Percentiles rank a stretch among this genome's conserved stretches.
phyloP scores from a whole-genome alignment of 169 alveolate species.

The Plasmodium vinckei region DNA sequence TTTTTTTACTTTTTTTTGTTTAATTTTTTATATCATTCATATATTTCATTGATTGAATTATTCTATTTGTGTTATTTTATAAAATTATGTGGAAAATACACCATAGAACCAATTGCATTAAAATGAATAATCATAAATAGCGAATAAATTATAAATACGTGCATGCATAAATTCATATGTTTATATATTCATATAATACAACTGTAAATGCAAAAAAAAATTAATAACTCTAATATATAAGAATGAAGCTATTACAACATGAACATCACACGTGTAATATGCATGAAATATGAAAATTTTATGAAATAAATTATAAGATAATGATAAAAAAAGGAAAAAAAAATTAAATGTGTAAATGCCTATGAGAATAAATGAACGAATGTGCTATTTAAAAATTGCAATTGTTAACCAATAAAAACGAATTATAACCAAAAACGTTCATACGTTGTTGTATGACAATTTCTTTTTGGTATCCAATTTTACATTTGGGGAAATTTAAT shows the following conservation, averaged over 20 bases:
- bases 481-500: background rate
- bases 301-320: background rate
- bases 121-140: background rate
- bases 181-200: slow-evolving; percentile 1
- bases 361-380: background rate
- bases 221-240: background rate
- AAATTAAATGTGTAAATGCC: background rate
- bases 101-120: background rate
- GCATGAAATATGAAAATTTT: background rate
- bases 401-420: background rate
- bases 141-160: background rate
- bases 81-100: background rate
- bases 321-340: slow-evolving; percentile 2
- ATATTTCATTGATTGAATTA: background rate
- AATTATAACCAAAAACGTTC: slow-evolving; percentile 2
- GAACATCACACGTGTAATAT: background rate
- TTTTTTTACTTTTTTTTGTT: background rate
- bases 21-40: background rate
- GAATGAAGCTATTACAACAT: background rate
- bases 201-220: background rate
- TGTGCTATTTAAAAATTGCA: background rate
- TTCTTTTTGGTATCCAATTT: background rate
- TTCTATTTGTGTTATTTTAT: background rate
- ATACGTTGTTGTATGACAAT: background rate
- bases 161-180: slow-evolving; percentile 10